A percentile compares a stretch with the other conserved stretches of the same genome.
Evolutionary conservation across 108 stramenopile genomes (phyloP).

Genomic region (Discostella pseudostelligera): DNA sequence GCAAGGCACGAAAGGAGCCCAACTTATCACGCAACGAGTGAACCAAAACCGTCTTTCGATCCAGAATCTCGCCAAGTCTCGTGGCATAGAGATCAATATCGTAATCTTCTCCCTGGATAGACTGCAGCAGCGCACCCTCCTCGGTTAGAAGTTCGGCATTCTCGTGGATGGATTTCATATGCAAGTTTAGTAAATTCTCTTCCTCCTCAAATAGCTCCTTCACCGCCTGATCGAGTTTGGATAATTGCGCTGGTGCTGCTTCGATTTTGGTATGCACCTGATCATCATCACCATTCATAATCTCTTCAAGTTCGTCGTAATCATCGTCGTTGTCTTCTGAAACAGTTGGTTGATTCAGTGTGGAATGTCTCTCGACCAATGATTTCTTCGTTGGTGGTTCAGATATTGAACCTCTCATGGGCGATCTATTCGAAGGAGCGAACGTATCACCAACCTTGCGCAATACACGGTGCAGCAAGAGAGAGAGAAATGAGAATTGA

Average conservation of each 20-base stretch:
- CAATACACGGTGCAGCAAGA: neutral
- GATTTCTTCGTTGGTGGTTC: slow-evolving; percentile 5
- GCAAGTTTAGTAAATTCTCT: slow-evolving; percentile 92
- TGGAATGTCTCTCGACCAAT: neutral
- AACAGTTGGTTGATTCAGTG: neutral
- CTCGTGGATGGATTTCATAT: slow-evolving; percentile 86
- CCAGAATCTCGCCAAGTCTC: slow-evolving; percentile 86
- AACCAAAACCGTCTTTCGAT: slow-evolving; percentile 79
- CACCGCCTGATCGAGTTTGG: slow-evolving; percentile 81
- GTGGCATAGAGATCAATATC: slow-evolving; percentile 93
- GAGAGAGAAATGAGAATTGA: neutral
- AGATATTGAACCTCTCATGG: neutral
- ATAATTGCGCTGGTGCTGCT: slow-evolving; percentile 30
- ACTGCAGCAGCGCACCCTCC: slow-evolving; percentile 89
- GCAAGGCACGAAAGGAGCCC: slow-evolving; percentile 49
- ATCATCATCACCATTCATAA: slow-evolving; percentile 28
- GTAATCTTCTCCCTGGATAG: slow-evolving; percentile 86
- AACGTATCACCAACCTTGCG: slow-evolving; percentile 4
- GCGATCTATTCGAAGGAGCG: slow-evolving; percentile 8
- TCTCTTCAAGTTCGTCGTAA: slow-evolving; percentile 35
- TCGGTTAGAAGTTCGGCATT: slow-evolving; percentile 94
- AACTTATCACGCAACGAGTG: slow-evolving; percentile 61
- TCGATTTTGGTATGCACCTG: slow-evolving; percentile 2
- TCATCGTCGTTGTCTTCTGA: slow-evolving; percentile 22
- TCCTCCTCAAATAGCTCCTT: slow-evolving; percentile 90